These are phyloP conservation scores for Platanthera guangdongensis DNA, from an alignment of 106 monocot species.

Conservation along the genomic window DNA sequence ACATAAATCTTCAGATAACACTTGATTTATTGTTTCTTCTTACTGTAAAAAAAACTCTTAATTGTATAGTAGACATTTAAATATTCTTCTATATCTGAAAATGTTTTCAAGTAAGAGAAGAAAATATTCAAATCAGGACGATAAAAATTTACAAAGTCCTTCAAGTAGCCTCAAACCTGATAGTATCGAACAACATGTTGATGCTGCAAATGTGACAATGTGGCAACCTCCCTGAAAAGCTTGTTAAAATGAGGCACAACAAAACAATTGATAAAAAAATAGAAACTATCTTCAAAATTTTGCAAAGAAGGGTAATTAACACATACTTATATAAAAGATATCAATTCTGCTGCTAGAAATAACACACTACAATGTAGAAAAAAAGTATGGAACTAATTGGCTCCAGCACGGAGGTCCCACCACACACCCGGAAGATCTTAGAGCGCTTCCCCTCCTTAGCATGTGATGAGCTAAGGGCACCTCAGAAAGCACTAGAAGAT, in stretches of 20 bases:
- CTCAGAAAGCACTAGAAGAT: too few relatives aligned
- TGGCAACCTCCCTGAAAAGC: conserved; percentile 92
- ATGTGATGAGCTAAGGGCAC: too few relatives aligned
- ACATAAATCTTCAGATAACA: neutral
- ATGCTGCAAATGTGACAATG: conserved; percentile 89
- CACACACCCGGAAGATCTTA: too few relatives aligned
- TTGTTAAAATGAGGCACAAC: conserved; percentile 24
- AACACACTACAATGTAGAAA: neutral
- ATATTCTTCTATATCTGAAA: neutral
- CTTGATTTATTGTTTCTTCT: neutral
- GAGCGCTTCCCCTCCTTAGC: too few relatives aligned
- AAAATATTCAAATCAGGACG: neutral
- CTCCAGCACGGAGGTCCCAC: too few relatives aligned
- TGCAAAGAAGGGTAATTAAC: neutral
- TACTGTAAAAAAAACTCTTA: neutral
- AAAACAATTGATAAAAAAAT: neutral
- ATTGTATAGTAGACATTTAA: neutral
- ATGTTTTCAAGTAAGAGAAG: neutral
- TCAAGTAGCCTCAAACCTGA: conserved; percentile 39
- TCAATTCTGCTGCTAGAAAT: neutral
- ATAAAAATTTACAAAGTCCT: neutral
- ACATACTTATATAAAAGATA: neutral
- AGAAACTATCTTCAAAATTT: neutral
- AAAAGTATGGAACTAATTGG: neutral
- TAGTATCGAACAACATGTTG: conserved; percentile 98